Evolutionary conservation across 495 filamentous ascomycete species (phyloP), one percentile per base, ranked within the genome.

Genomic region (Lasiosphaeris hirsuta): DNA sequence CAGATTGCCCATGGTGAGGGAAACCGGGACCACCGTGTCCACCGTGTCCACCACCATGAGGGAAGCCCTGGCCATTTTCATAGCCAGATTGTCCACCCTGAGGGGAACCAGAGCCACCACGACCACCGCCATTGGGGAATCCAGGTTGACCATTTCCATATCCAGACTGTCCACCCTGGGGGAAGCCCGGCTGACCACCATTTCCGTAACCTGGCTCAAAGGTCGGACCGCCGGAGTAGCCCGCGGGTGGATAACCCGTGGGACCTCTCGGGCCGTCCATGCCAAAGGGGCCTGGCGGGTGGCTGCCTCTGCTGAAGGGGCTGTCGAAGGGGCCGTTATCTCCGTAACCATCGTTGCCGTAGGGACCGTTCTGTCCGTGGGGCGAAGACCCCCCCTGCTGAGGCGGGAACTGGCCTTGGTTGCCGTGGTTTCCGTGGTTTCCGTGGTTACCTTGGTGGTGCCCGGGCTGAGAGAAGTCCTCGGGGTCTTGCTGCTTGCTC

Each of bases 181-280:
- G 44, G 30, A 13, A n/a, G 34, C 50, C 51, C 13, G 11, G 11
- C n/a, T 56, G 33, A 5, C 40, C 58, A n/a, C n/a, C n/a, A n/a
- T n/a, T n/a, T n/a, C n/a, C n/a, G n/a, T n/a, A n/a, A n/a, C 23
- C 23, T 5, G 23, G 23, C 23, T 30, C 23, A 5, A 30, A 30
- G 23, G 23, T 5, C 23, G 23, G 23, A 30, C 23, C 23, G 23
- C 23, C 23, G 23, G 23, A 5, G 23, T 30, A 30, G 23, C 23
- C 23, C 23, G 23, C 23, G 23, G 23, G 23, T 5, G 23, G 23
- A 30, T 30, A 5, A 30, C 23, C 23, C 23, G 5, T 2, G 23
- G 23, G 23, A 5, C 23, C 23, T 30, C 23, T 30, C 2, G 23
- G 23, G 23, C 23, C 23, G 23, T 30, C 23, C 23, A 30, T 30